Base-by-base conservation (phyloP, 441 rosid genomes). In the Syzygium syzygioides region DNA sequence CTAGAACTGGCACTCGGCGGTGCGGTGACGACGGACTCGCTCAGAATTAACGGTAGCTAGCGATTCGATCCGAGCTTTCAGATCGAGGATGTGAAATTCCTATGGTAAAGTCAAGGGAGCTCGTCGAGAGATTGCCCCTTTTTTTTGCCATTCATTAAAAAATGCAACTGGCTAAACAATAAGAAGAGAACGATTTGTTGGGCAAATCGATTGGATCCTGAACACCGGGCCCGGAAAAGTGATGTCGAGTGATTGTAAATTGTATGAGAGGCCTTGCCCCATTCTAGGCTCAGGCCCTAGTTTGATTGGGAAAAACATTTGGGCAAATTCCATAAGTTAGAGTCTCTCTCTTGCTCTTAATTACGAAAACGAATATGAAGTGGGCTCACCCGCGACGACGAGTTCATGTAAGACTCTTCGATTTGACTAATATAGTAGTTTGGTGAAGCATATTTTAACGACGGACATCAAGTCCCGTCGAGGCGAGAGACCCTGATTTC, bases 1-100 rank as follows among this genome's bases (percentile, higher is more conserved):
- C 45, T 2, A 2, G 2, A 0, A 0, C 0, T 0, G 18, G 0
- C 37, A 66, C 1, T 56, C 0, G 0, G 0, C 1, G 0, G 6
- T 9, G 10, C 3, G 18, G 1, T 15, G 1, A 7, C 9, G 41
- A 64, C 23, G 4, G 4, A 64, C 23, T 30, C 2, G 0, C 3
- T 15, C 23, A 2, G 4, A 30, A 64, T 15, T 17, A 30, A 30
- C 0, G 0, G 0, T 30, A 17, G 6, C 17, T 2, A 7, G 0
- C 7, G 13, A 4, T 4, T 18, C 1, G 1, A 6, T 34, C 12
- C 0, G 26, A 68, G 10, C 6, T 34, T 68, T 23, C 0, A 2
- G 23, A 68, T 9, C 3, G 25, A 1, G 1, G 1, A 32, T 17
- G 20, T 18, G 25, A 18, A 32, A 68, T 68, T 32, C 7, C 79